Evolutionary conservation across 225 moss, liverwort and hornwort species (phyloP), one percentile per base, ranked within the genome.

Genomic region (Sphagnum tenellum): DNA sequence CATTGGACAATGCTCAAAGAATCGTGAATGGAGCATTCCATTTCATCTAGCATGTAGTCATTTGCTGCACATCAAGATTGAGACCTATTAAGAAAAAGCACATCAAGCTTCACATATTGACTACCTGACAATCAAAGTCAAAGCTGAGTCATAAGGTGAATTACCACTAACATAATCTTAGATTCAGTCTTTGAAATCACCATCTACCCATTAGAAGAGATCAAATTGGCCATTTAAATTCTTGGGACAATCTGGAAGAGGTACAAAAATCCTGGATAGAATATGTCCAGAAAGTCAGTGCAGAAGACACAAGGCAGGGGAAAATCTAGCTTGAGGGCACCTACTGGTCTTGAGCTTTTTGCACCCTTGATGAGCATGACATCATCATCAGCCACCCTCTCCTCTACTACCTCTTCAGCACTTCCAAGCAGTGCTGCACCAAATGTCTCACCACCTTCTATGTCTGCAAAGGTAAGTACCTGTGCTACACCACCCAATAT

Each of bases 41-140:
- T 89, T 74, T 94, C 86, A 73, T 94, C 91, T 55, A 91, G 67
- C 89, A 94, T 94, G 10, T 91, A 84, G 69, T 91, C 88, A 66
- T 86, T 88, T 64, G 88, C 88, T 56, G 86, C 88, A 74, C 89
- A 75, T 74, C 49, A 91, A 82, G 44, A 89, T 85, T 9, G 91
- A 94, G 69, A 87, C 83, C 88, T 90, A 45, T 29, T 29, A 29
- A 58, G 49, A 56, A 69, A 61, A 55, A 4, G 12, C 65, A 8
- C 4, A 9, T 8, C 11, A 4, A 12, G 29, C 29, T 29, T 29
- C 29, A 29, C 29, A 65, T 3, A 14, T 48, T 49, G n/a, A 55
- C 44, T 49, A 50, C 44, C 46, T 9, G 46, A 60, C 13, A 56
- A 47, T 9, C 2, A 53, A 29, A 63, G 62, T 8, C 5, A 63